Evolutionary conservation across 257 asterid genomes (phyloP).

Genomic region (Jacaranda mimosifolia): DNA sequence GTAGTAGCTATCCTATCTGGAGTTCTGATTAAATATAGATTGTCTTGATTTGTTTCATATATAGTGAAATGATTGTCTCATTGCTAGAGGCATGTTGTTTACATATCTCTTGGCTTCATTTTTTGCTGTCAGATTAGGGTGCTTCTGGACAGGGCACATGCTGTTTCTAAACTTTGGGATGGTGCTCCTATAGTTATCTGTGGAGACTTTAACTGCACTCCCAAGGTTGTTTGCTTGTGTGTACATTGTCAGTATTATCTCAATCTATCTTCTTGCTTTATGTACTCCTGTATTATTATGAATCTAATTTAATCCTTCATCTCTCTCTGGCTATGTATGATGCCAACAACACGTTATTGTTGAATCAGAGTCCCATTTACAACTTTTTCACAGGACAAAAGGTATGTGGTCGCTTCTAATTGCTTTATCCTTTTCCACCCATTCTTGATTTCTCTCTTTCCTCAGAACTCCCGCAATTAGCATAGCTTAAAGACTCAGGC

Average conservation of each 20-base stretch:
- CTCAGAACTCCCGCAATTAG: constrained; percentile 30
- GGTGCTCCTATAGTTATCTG: constrained; percentile 86
- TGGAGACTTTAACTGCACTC: constrained; percentile 98
- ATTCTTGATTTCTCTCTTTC: not conserved
- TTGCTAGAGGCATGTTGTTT: constrained; percentile 19
- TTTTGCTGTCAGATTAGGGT: constrained; percentile 72
- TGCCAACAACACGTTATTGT: constrained; percentile 33
- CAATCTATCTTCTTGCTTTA: constrained; percentile 22
- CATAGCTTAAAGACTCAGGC: constrained; percentile 18
- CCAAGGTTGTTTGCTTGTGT: constrained; percentile 62
- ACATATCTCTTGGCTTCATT: constrained; percentile 30
- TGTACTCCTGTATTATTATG: constrained; percentile 34
- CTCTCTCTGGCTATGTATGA: constrained; percentile 24
- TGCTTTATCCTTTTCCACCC: constrained; percentile 26
- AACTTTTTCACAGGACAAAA: constrained; percentile 74
- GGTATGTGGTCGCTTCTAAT: constrained; percentile 52
- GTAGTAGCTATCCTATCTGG: not conserved
- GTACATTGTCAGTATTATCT: constrained; percentile 25
- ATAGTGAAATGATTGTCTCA: constrained; percentile 4
- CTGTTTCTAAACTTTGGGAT: constrained; percentile 90
- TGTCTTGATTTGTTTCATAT: not conserved
- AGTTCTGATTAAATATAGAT: constrained; percentile 1
- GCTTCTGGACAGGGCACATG: constrained; percentile 81
- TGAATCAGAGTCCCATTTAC: constrained; percentile 88
- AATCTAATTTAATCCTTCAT: constrained; percentile 19